A percentile compares a stretch with the other conserved stretches of the same genome.
These are phyloP conservation scores for Persicaria maculosa DNA, from an alignment of 148 eudicot species.

Conservation along the genomic window DNA sequence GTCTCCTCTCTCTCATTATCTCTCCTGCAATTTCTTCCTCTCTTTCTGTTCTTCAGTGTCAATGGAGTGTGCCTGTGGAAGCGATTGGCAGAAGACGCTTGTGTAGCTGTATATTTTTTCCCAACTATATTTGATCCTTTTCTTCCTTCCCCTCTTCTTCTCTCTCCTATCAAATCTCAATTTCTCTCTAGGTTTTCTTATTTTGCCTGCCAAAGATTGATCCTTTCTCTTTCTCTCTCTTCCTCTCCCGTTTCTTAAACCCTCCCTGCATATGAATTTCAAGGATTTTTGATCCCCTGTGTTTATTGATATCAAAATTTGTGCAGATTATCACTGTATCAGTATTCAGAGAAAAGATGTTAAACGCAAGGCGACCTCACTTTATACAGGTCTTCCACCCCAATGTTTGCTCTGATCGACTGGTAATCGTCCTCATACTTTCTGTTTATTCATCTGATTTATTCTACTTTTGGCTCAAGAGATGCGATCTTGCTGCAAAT, in stretches of 20 bases:
- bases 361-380: constrained; percentile 8
- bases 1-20: neutral
- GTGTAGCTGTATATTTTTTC: neutral
- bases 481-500: neutral
- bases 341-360: constrained; percentile 1
- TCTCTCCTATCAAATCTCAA: neutral
- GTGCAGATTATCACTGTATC: neutral
- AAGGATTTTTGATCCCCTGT: neutral
- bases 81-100: neutral
- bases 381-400: constrained; percentile 1
- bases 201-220: neutral
- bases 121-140: neutral
- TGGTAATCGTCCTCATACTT: neutral
- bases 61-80: neutral
- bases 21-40: neutral
- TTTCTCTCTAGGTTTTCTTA: neutral
- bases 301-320: neutral
- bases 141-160: neutral
- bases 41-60: neutral
- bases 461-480: neutral
- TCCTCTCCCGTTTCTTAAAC: neutral
- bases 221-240: neutral
- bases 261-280: neutral
- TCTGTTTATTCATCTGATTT: neutral
- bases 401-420: constrained; percentile 3